phyloP scores from a whole-genome alignment of 1,284 basidiomycete species.

The Naganishia sp. region DNA sequence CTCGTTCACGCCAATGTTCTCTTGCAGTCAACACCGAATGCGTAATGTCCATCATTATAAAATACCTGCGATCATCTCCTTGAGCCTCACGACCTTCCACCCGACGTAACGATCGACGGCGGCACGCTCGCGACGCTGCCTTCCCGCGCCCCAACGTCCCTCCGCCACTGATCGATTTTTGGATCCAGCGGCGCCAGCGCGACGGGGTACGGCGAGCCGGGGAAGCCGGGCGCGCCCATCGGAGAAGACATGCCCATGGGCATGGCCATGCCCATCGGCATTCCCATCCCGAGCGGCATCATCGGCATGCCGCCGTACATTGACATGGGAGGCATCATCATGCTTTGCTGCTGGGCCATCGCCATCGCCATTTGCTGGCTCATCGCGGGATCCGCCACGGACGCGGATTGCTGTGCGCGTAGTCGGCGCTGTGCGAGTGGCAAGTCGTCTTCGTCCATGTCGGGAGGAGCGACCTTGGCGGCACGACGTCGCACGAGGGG shows the following conservation, averaged over 20 bases:
- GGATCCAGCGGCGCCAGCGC: constrained; percentile 26
- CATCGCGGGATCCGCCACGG: not conserved
- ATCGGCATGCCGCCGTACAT: constrained; percentile 27
- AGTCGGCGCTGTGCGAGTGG: constrained; percentile 31
- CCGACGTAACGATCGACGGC: constrained; percentile 19
- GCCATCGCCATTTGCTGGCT: constrained; percentile 27
- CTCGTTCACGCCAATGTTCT: too few relatives aligned
- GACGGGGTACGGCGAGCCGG: not conserved
- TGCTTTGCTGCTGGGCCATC: constrained; percentile 26
- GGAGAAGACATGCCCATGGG: constrained; percentile 28
- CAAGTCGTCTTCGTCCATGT: constrained; percentile 33
- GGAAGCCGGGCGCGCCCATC: not conserved
- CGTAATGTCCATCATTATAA: too few relatives aligned
- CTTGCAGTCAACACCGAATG: too few relatives aligned
- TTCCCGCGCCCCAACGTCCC: constrained; percentile 30
- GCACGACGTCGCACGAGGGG: constrained; percentile 40
- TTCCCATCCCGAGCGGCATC: constrained; percentile 31
- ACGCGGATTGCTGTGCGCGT: constrained; percentile 7
- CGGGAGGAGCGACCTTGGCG: not conserved
- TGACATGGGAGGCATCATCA: constrained; percentile 28
- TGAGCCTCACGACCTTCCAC: constrained; percentile 1
- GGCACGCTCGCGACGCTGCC: constrained; percentile 25
- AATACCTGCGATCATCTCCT: too few relatives aligned
- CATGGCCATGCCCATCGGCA: constrained; percentile 20
- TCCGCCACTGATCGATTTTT: constrained; percentile 33